Conservation (phyloP, 129 eudicot species). For the Flaveria bidentis region DNA sequence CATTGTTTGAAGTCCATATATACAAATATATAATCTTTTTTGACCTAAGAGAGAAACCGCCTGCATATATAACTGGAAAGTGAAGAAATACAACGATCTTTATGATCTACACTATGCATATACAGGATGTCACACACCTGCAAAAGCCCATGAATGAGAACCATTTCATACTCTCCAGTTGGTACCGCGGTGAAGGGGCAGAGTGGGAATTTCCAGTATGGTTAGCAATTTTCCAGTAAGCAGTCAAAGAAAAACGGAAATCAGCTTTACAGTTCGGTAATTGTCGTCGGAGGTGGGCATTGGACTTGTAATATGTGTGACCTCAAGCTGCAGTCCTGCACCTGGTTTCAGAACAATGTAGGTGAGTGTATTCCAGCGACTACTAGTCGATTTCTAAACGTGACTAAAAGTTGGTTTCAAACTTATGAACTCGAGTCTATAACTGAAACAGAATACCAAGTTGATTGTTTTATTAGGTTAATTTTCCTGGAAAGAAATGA, state of each 20-base stretch:
- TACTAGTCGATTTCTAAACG: neutral
- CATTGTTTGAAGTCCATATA: constrained; percentile 18
- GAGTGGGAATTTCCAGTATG: constrained; percentile 36
- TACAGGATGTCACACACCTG: constrained; percentile 25
- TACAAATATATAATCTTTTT: constrained; percentile 24
- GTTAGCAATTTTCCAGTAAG: constrained; percentile 43
- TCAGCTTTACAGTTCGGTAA: constrained; percentile 33
- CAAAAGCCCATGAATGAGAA: constrained; percentile 18
- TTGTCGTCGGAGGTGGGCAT: constrained; percentile 29
- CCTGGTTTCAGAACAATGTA: constrained; percentile 43
- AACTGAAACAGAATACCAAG: neutral
- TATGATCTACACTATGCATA: constrained; percentile 26
- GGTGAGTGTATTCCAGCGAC: neutral
- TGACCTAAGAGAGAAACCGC: constrained; percentile 22
- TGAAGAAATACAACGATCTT: constrained; percentile 17
- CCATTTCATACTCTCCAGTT: constrained; percentile 24
- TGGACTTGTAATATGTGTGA: constrained; percentile 57
- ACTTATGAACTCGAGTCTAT: neutral
- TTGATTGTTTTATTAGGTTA: neutral
- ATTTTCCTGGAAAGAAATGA: too few relatives aligned
- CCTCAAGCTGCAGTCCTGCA: constrained; percentile 74
- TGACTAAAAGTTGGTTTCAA: neutral
- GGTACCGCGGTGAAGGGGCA: constrained; percentile 23
- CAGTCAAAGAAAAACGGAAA: constrained; percentile 24
- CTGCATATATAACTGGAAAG: constrained; percentile 23